Conservation (phyloP, 1,139 yeast genomes). For the Waltiozyma solani region DNA sequence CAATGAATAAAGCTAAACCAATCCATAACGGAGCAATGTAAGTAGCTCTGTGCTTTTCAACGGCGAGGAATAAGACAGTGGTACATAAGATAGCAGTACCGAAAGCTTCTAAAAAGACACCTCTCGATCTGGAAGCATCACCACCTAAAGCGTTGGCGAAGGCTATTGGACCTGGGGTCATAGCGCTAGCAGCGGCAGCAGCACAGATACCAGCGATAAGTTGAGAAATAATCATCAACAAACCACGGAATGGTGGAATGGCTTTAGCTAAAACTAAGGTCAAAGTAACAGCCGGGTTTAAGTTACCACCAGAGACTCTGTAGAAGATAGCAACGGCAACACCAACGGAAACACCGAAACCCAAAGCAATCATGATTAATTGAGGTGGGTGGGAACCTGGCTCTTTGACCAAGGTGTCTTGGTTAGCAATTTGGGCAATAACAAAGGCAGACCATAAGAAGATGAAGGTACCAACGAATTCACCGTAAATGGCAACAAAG, state of each 20-base stretch:
- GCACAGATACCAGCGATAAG: slow-evolving; percentile 86
- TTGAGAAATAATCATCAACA: slow-evolving; percentile 56
- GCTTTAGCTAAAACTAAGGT: slow-evolving; percentile 64
- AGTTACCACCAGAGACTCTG: slow-evolving; percentile 82
- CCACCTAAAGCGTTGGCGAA: slow-evolving; percentile 70
- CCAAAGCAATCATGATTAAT: slow-evolving; percentile 72
- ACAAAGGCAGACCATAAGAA: slow-evolving; percentile 77
- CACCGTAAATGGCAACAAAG: slow-evolving; percentile 46
- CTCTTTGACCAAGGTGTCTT: slow-evolving; percentile 36
- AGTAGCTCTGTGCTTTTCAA: slow-evolving; percentile 71
- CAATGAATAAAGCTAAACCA: slow-evolving; percentile 75
- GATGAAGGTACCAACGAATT: slow-evolving; percentile 79
- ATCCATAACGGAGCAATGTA: slow-evolving; percentile 77
- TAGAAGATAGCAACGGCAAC: slow-evolving; percentile 65
- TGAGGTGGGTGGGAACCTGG: slow-evolving; percentile 53
- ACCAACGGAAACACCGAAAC: slow-evolving; percentile 83
- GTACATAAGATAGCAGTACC: slow-evolving; percentile 66
- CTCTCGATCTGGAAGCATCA: slow-evolving; percentile 65
- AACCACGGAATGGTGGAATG: slow-evolving; percentile 63
- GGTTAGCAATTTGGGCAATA: slow-evolving; percentile 81
- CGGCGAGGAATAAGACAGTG: slow-evolving; percentile 77
- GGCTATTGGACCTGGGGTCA: slow-evolving; percentile 75
- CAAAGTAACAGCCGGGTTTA: slow-evolving; percentile 83
- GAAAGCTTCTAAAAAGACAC: slow-evolving; percentile 75
- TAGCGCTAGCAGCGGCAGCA: slow-evolving; percentile 80